Evolutionary conservation across 1,139 yeast species (phyloP).

Genomic region (Eremothecium coryli): DNA sequence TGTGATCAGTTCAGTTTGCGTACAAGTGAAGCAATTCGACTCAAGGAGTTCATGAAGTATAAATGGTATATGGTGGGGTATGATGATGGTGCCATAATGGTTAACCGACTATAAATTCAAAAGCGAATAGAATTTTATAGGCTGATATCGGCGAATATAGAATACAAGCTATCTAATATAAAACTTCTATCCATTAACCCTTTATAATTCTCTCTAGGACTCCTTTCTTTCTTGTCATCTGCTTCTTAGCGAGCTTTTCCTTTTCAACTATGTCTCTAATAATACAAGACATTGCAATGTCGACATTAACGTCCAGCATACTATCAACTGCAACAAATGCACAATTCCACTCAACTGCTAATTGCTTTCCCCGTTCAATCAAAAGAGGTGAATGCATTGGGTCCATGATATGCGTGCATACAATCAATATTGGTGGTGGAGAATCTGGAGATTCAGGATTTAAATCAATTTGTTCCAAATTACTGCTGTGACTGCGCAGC

Average conservation of each 20-base stretch:
- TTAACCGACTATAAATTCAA: constrained; percentile 10
- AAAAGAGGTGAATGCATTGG: constrained; percentile 49
- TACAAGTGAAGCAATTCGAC: constrained; percentile 16
- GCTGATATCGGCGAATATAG: not conserved
- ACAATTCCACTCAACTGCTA: constrained; percentile 54
- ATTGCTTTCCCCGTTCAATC: constrained; percentile 44
- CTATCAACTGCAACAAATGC: constrained; percentile 55
- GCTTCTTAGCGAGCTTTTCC: constrained; percentile 22
- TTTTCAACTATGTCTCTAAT: constrained; percentile 51
- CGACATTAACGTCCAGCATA: constrained; percentile 40
- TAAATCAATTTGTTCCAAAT: constrained; percentile 22
- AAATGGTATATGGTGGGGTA: constrained; percentile 28
- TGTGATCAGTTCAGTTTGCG: not conserved
- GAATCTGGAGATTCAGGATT: constrained; percentile 43
- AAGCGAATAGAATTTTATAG: constrained; percentile 3
- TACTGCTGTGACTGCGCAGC: constrained; percentile 19
- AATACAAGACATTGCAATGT: constrained; percentile 46
- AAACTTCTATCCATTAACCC: not conserved
- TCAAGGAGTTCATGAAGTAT: constrained; percentile 9
- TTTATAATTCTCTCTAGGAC: constrained; percentile 5
- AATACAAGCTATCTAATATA: not conserved
- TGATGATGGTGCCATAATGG: constrained; percentile 34
- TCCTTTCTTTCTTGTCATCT: constrained; percentile 6
- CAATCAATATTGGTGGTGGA: constrained; percentile 60
- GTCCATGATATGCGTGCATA: constrained; percentile 53